These are phyloP conservation scores for Ustilago cynodontis DNA, from an alignment of 1,284 basidiomycete species.

Conservation along the genomic window DNA sequence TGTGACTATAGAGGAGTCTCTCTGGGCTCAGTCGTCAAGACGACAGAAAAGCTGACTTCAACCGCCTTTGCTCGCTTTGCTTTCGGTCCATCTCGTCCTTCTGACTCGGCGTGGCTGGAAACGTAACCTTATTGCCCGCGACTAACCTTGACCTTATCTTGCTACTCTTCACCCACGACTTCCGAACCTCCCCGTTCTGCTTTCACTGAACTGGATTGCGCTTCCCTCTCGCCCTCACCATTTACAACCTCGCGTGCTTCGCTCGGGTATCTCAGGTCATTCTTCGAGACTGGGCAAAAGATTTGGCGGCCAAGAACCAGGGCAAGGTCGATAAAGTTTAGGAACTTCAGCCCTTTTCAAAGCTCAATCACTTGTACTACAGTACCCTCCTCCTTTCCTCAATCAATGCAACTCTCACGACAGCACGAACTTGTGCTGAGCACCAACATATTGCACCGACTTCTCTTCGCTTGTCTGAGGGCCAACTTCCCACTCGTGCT, in stretches of 20 bases:
- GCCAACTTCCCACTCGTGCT: not conserved
- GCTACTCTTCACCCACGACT: no score
- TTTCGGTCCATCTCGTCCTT: conserved; percentile 21
- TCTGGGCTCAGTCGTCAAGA: conserved; percentile 1
- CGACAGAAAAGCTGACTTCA: conserved; percentile 11
- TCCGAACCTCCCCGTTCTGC: not conserved
- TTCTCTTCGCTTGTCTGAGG: not conserved
- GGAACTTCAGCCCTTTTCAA: not conserved
- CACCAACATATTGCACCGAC: not conserved
- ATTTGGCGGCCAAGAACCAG: conserved; percentile 39
- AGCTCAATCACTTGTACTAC: not conserved
- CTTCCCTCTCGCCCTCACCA: not conserved
- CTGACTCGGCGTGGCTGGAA: conserved; percentile 19
- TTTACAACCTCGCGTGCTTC: no score
- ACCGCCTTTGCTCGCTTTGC: conserved; percentile 20
- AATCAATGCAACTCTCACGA: not conserved
- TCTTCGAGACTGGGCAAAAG: conserved; percentile 71
- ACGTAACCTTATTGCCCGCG: conserved; percentile 11
- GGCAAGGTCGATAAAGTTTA: conserved; percentile 46
- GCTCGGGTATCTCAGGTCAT: conserved; percentile 70
- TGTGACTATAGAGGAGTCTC: conserved; percentile 10
- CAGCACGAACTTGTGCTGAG: not conserved
- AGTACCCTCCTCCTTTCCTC: not conserved
- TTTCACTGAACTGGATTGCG: not conserved
- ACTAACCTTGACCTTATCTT: conserved; percentile 13